A percentile compares a stretch with the other conserved stretches of the same genome.
phyloP scores from a whole-genome alignment of 2,329 filamentous ascomycete species.

The Mycosphaerelloides madeirae region DNA sequence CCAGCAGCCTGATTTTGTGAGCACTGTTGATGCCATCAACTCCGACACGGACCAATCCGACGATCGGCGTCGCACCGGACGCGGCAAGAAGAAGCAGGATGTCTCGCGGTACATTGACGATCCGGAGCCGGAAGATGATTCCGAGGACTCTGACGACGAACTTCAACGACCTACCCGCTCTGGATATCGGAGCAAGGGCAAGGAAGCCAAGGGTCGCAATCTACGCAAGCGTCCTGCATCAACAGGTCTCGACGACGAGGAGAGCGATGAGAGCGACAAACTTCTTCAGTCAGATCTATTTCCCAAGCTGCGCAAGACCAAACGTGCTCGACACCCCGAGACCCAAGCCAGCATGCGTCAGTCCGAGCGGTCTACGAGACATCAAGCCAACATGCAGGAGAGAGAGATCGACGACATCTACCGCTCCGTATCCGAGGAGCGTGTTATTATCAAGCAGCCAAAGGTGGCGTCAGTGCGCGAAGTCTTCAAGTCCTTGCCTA shows the following conservation, averaged over 20 bases:
- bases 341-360: conserved; percentile 33
- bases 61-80: conserved; percentile 11
- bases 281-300: conserved; percentile 40
- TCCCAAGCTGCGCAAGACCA: conserved; percentile 37
- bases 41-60: conserved; percentile 23
- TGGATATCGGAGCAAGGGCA: conserved; percentile 14
- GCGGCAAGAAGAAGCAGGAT: conserved; percentile 20
- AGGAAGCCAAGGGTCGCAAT: conserved; percentile 5
- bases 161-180: conserved; percentile 12
- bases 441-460: conserved; percentile 39
- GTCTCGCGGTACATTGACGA: conserved; percentile 21
- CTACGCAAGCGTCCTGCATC: conserved; percentile 13
- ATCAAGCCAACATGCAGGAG: conserved; percentile 50
- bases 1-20: conserved; percentile 23
- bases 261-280: conserved; percentile 27
- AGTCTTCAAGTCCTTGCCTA: conserved; percentile 60
- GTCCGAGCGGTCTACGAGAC: conserved; percentile 44
- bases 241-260: conserved; percentile 13
- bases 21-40: conserved; percentile 24
- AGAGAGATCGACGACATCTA: conserved; percentile 54
- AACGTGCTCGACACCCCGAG: conserved; percentile 1
- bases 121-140: conserved; percentile 20
- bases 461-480: conserved; percentile 64
- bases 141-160: conserved; percentile 21
- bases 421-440: conserved; percentile 38